phyloP scores from a whole-genome alignment of 139 green algal genomes.

The Asterochloris sp. region DNA sequence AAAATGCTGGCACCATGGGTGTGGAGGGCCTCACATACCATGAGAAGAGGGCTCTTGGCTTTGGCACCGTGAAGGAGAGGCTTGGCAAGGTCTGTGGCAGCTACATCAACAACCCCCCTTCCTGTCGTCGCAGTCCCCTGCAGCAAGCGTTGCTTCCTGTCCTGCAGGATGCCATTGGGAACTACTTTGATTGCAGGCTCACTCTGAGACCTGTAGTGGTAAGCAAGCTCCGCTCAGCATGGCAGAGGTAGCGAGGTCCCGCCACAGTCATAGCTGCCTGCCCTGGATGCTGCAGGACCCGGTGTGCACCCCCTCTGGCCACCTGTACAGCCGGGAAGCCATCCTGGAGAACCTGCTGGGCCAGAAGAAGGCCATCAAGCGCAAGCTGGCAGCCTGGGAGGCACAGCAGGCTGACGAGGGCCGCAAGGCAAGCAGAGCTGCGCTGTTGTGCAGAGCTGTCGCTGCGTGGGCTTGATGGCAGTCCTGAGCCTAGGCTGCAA shows the following conservation, averaged over 20 bases:
- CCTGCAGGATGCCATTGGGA: slow-evolving; percentile 78
- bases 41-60: slow-evolving; percentile 77
- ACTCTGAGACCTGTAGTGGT: slow-evolving; percentile 77
- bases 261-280: neutral
- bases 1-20: slow-evolving; percentile 92
- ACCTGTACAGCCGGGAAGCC: slow-evolving; percentile 79
- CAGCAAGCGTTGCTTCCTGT: neutral
- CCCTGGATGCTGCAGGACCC: slow-evolving; percentile 65
- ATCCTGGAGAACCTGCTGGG: slow-evolving; percentile 82
- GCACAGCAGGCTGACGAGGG: slow-evolving; percentile 54
- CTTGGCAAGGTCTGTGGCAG: slow-evolving; percentile 78
- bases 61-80: slow-evolving; percentile 80
- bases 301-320: slow-evolving; percentile 73
- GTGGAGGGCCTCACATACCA: slow-evolving; percentile 78
- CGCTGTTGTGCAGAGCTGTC: neutral
- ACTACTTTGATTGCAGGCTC: slow-evolving; percentile 86
- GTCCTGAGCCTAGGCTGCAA: too few relatives aligned
- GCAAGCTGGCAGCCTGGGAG: slow-evolving; percentile 73
- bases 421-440: slow-evolving; percentile 46
- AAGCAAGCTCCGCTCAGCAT: neutral
- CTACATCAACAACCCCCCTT: neutral
- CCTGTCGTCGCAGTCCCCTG: neutral
- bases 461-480: too few relatives aligned
- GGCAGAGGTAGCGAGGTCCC: neutral
- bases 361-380: slow-evolving; percentile 87